Conservation (phyloP, 768 basidiomycete genomes). For the Leucosporidium scottii region DNA sequence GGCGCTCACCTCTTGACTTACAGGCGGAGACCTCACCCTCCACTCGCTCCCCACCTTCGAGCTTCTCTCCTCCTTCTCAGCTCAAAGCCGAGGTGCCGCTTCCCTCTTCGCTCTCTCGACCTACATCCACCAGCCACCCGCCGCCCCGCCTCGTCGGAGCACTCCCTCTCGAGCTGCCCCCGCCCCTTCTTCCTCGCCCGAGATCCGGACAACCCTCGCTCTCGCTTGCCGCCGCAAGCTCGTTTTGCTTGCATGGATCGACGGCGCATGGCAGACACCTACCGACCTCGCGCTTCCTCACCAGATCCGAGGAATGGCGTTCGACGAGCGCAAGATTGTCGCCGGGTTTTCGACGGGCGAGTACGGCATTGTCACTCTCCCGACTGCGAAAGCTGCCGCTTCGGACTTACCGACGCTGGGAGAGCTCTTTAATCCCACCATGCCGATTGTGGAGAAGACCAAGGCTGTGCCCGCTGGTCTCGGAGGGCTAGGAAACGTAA, state of each 20-base stretch:
- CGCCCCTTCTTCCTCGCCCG: conserved; percentile 43
- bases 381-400: conserved; percentile 43
- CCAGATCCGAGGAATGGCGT: conserved; percentile 76
- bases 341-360: conserved; percentile 76
- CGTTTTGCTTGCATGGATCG: conserved; percentile 77
- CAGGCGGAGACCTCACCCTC: conserved; percentile 67
- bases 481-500: conserved; percentile 10
- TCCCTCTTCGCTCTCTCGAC: conserved; percentile 74
- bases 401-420: conserved; percentile 46
- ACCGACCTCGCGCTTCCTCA: conserved; percentile 75
- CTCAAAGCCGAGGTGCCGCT: conserved; percentile 64
- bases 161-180: not conserved
- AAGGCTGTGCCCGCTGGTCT: not conserved
- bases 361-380: conserved; percentile 53
- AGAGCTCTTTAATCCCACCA: conserved; percentile 23
- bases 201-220: conserved; percentile 65
- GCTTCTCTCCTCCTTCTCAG: conserved; percentile 51
- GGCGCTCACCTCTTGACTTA: not conserved
- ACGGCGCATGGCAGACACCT: conserved; percentile 60
- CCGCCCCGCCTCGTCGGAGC: not conserved
- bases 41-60: conserved; percentile 67
- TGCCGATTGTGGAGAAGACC: not conserved
- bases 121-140: conserved; percentile 49
- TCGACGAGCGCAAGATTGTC: conserved; percentile 55
- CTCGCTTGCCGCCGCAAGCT: conserved; percentile 80